A percentile compares a stretch with the other conserved stretches of the same genome.
Evolutionary conservation across 805 yeast genomes (phyloP).

Genomic region (Yarrowia sp.): DNA sequence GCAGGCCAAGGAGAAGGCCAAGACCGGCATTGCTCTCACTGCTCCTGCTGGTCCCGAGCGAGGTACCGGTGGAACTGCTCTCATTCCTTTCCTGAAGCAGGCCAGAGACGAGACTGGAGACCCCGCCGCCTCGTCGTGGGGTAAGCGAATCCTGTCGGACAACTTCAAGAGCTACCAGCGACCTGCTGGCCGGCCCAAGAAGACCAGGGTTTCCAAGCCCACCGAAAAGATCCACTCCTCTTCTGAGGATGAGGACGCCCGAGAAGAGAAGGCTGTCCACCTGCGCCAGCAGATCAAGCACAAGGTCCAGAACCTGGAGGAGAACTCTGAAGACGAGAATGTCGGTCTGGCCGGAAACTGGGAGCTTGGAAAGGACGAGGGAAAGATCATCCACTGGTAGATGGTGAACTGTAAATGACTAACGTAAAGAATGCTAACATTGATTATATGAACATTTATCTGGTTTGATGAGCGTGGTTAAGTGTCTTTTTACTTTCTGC

Average conservation of each 20-base stretch:
- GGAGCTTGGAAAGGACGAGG: constrained; percentile 23
- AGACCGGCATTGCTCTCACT: constrained; percentile 44
- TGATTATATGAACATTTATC: too few species aligned
- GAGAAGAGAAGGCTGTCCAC: background rate
- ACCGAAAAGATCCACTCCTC: constrained; percentile 14
- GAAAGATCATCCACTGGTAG: constrained; percentile 19
- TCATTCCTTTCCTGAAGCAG: constrained; percentile 88
- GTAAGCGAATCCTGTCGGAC: constrained; percentile 50
- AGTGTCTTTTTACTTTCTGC: too few species aligned
- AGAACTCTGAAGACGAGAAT: constrained; percentile 6
- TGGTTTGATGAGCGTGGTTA: too few species aligned
- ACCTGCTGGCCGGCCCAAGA: constrained; percentile 5
- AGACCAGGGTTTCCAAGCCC: background rate
- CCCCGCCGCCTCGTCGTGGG: constrained; percentile 92
- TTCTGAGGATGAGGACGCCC: background rate
- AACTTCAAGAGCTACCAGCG: constrained; percentile 26
- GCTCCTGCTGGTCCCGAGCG: constrained; percentile 50
- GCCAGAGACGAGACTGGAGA: constrained; percentile 96
- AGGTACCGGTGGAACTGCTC: constrained; percentile 94
- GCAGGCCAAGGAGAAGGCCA: constrained; percentile 62
- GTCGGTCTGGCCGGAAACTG: constrained; percentile 22
- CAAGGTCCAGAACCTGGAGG: constrained; percentile 19
- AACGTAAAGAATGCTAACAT: constrained; percentile 21
- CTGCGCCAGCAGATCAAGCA: constrained; percentile 14
- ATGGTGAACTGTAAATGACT: background rate